Conservation (phyloP, 495 filamentous ascomycete species). For the Lophiostoma macrostomum region DNA sequence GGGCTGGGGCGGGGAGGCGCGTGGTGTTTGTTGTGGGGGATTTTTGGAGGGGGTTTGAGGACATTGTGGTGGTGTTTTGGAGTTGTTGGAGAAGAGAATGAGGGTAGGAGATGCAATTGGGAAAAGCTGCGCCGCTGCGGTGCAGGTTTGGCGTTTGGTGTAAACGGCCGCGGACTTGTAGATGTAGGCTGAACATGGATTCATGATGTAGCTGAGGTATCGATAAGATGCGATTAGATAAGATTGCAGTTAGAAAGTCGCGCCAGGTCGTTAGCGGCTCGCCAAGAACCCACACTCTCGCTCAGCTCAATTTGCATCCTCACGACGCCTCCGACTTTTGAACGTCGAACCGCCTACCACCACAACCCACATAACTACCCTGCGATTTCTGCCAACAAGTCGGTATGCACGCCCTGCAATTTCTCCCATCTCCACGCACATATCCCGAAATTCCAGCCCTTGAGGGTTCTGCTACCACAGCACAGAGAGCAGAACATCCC, state of each 20-base stretch:
- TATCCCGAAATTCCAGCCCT: background rate
- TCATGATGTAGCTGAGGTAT: background rate
- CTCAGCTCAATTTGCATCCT: constrained; percentile 19
- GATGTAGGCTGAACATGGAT: background rate
- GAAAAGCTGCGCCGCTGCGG: too few relatives aligned
- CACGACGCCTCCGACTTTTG: constrained; percentile 32
- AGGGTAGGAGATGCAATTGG: too few relatives aligned
- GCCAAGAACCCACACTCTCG: constrained; percentile 35
- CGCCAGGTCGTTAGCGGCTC: constrained; percentile 3
- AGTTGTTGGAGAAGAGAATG: background rate
- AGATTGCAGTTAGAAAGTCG: background rate
- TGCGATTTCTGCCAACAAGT: constrained; percentile 9
- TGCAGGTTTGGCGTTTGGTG: too few relatives aligned
- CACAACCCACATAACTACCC: constrained; percentile 10
- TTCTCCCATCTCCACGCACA: constrained; percentile 30
- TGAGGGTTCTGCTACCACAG: background rate
- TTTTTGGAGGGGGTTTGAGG: constrained; percentile 24
- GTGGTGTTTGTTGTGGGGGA: constrained; percentile 48
- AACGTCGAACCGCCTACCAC: background rate
- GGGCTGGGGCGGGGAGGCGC: constrained; percentile 69
- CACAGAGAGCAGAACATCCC: background rate
- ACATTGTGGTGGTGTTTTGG: constrained; percentile 11
- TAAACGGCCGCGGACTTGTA: too few relatives aligned
- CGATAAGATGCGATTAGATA: constrained; percentile 17
- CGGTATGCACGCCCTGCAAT: constrained; percentile 19